A percentile compares a stretch with the other conserved stretches of the same genome.
phyloP scores from a whole-genome alignment of 345 rosid genomes.

The Murraya paniculata region DNA sequence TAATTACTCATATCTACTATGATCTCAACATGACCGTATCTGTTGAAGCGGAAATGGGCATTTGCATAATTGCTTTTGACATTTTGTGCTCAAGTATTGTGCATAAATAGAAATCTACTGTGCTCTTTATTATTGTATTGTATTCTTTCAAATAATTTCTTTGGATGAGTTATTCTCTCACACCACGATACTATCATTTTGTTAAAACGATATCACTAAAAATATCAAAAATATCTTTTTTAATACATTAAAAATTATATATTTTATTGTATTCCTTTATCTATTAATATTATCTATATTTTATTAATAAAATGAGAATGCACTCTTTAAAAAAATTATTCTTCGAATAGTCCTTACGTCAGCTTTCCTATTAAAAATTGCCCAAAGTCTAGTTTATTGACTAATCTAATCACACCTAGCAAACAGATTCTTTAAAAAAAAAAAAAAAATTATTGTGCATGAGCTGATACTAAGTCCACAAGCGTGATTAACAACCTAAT shows the following conservation, averaged over 20 bases:
- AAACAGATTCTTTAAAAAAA: too few species aligned
- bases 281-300: too few species aligned
- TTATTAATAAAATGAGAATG: too few species aligned
- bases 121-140: conserved; percentile 13
- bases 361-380: background rate
- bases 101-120: conserved; percentile 8
- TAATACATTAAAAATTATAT: too few species aligned
- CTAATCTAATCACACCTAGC: background rate
- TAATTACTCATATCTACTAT: background rate
- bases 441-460: too few species aligned
- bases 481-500: background rate
- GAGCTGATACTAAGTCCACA: background rate
- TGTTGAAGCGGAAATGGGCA: conserved; percentile 7
- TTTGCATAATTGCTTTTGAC: conserved; percentile 8
- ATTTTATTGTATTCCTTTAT: too few species aligned
- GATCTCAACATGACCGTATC: background rate
- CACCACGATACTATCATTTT: too few species aligned
- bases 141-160: too few species aligned
- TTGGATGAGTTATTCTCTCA: too few species aligned
- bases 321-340: background rate
- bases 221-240: too few species aligned
- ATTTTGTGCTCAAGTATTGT: conserved; percentile 1
- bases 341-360: background rate
- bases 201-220: rapidly evolving
- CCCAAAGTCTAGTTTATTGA: background rate